A percentile compares a stretch with the other conserved stretches of the same genome.
Evolutionary conservation across 1,139 yeast species (phyloP).

Genomic region (Martiniozyma asiatica): DNA sequence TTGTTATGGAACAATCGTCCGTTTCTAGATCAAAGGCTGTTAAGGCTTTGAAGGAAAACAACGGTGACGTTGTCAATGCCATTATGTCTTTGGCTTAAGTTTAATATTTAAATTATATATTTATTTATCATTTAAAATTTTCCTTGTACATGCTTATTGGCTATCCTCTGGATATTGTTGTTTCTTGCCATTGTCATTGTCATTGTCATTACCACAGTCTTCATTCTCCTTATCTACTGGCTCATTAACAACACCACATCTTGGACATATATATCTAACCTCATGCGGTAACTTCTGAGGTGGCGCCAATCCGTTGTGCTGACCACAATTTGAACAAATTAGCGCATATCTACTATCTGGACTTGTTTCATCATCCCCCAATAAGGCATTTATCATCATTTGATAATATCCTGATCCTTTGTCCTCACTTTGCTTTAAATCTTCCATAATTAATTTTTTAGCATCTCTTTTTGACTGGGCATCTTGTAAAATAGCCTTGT

Average conservation of each 20-base stretch:
- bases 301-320: slow-evolving; percentile 77
- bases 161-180: background rate
- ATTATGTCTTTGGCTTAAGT: slow-evolving; percentile 67
- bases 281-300: slow-evolving; percentile 48
- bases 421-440: slow-evolving; percentile 10
- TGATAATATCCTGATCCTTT: slow-evolving; percentile 24
- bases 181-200: background rate
- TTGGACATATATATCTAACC: slow-evolving; percentile 59
- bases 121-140: background rate
- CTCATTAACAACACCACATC: slow-evolving; percentile 50
- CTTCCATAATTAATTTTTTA: slow-evolving; percentile 9
- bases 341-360: slow-evolving; percentile 59
- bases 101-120: slow-evolving; percentile 6
- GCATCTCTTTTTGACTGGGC: slow-evolving; percentile 11
- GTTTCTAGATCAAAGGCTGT: slow-evolving; percentile 84
- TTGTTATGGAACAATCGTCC: slow-evolving; percentile 83
- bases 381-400: slow-evolving; percentile 37
- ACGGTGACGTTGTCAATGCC: slow-evolving; percentile 92
- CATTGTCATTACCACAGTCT: background rate
- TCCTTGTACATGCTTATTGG: background rate
- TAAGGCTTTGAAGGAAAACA: slow-evolving; percentile 78
- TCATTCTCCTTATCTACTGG: too few species aligned
- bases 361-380: slow-evolving; percentile 63
- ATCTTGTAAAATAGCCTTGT: slow-evolving; percentile 17
- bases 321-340: slow-evolving; percentile 51